These are phyloP conservation scores for Monosporascus sp. DNA, from an alignment of 2,329 filamentous ascomycete genomes.

Conservation along the genomic window DNA sequence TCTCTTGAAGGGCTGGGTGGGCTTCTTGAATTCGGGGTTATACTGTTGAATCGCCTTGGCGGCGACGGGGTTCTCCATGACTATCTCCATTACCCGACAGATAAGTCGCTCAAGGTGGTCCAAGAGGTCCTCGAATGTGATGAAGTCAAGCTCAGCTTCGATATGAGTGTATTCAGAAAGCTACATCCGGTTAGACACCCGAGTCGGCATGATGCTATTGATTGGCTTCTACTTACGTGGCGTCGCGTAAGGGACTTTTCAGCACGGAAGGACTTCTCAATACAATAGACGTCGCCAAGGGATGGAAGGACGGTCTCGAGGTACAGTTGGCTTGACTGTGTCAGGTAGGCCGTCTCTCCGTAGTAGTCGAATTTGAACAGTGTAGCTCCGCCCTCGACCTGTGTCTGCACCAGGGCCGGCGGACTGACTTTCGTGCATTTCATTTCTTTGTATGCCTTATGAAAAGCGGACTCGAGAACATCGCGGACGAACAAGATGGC, in stretches of 20 bases:
- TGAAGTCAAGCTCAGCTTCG: conserved; percentile 94
- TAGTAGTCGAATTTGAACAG: conserved; percentile 90
- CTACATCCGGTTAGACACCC: conserved; percentile 4
- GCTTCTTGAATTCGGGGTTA: conserved; percentile 84
- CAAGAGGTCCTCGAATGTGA: conserved; percentile 85
- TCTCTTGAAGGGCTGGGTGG: conserved; percentile 80
- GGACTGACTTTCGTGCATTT: conserved; percentile 79
- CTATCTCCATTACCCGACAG: conserved; percentile 75
- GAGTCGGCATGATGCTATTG: background rate
- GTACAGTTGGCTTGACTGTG: conserved; percentile 95
- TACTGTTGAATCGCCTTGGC: conserved; percentile 72
- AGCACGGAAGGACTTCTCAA: conserved; percentile 97
- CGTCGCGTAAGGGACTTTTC: conserved; percentile 93
- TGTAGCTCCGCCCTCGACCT: conserved; percentile 88
- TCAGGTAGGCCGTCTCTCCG: conserved; percentile 84
- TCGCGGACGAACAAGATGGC: conserved; percentile 83
- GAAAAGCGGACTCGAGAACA: conserved; percentile 75
- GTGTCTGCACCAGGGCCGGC: conserved; percentile 87
- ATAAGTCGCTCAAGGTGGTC: conserved; percentile 81
- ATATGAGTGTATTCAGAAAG: conserved; percentile 95
- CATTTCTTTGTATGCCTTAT: conserved; percentile 69
- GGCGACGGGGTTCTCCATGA: conserved; percentile 67
- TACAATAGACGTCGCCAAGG: conserved; percentile 93
- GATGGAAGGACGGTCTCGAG: conserved; percentile 90
- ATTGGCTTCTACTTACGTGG: conserved; percentile 38